Base-by-base conservation (phyloP, 345 rosid genomes). In the Ceriops tagal region DNA sequence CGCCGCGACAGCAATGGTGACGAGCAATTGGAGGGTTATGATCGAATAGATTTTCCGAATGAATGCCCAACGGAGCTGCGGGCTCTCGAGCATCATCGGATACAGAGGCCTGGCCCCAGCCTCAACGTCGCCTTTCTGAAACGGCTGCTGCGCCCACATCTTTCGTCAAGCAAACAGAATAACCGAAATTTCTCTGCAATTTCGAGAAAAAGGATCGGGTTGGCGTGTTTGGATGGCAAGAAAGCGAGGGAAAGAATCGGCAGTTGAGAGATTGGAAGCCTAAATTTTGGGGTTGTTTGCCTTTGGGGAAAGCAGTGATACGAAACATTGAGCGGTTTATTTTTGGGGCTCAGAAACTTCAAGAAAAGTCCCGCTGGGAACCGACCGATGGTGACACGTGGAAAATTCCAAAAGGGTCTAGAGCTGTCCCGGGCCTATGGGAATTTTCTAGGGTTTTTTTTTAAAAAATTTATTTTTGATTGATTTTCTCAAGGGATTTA, bases 1-100 rank as follows among this genome's bases (percentile, higher is more conserved):
- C 37, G 75, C 68, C 10, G 75, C 68, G 5, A 71, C 63, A 11
- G 63, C 75, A 28, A 58, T 39, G 18, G 75, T 71, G 13, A 57
- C 28, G n/a, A 71, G 62, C 21, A 71, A 35, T 37, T 71, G 75
- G 24, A 71, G 1, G 56, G 75, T 18, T 26, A 64, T 5, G 64
- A 71, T 71, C 5, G 56, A 19, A 28, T 71, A 63, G 26, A 71
- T n/a, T 58, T 71, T 71, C 55, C 75, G 16, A 20, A 64, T 55
- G 62, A 71, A 71, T 11, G 63, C 39, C 75, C 68, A 71, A 27
- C 69, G 68, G 39, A 53, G 62, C 49, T 71, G 63, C 20, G 75
- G 62, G 27, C 55, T 27, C 39, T 71, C 75, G 8, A 64, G 26
- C 75, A 63, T 57, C 63, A 26, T 57, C 31, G 75, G 75, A 21